Conservation (phyloP, 495 filamentous ascomycete genomes). For the Lophiostoma macrostomum region DNA sequence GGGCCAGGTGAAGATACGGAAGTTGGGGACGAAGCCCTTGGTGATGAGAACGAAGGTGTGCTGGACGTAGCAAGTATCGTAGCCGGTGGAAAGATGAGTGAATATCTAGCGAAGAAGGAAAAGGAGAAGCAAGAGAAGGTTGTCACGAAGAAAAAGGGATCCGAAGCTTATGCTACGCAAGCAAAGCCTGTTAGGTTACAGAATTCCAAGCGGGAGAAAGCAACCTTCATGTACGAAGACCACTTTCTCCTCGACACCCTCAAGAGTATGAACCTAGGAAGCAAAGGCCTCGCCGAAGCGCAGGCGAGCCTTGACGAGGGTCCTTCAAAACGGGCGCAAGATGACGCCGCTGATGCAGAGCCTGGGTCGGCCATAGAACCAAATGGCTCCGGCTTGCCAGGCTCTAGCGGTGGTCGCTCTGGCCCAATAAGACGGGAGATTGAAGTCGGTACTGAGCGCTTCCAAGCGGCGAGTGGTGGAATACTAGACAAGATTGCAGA, state of each 20-base stretch:
- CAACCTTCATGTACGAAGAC: constrained; percentile 81
- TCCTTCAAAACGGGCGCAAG: constrained; percentile 40
- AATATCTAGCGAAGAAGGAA: constrained; percentile 87
- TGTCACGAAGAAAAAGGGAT: constrained; percentile 56
- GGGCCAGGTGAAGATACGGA: constrained; percentile 55
- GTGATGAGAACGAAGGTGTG: constrained; percentile 71
- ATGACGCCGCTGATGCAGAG: constrained; percentile 33
- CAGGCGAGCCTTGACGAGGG: constrained; percentile 43
- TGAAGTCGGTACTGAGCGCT: constrained; percentile 83
- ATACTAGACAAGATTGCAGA: constrained; percentile 78
- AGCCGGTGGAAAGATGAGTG: constrained; percentile 81
- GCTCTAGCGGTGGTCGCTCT: constrained; percentile 40
- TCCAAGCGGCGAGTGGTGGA: constrained; percentile 69
- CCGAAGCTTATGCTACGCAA: constrained; percentile 43
- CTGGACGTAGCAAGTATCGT: constrained; percentile 94
- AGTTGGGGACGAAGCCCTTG: constrained; percentile 49
- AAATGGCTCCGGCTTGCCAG: constrained; percentile 29
- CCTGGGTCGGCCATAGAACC: constrained; percentile 27
- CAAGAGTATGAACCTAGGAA: constrained; percentile 48
- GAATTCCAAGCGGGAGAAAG: constrained; percentile 75
- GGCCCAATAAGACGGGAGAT: constrained; percentile 62
- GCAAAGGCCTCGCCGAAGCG: constrained; percentile 38
- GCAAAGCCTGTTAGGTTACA: constrained; percentile 63
- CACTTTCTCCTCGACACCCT: constrained; percentile 61
- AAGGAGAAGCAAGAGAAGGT: constrained; percentile 79